Evolutionary conservation across 257 asterid species (phyloP), one percentile per base, ranked within the genome.

Genomic region (Nicotiana knightiana): DNA sequence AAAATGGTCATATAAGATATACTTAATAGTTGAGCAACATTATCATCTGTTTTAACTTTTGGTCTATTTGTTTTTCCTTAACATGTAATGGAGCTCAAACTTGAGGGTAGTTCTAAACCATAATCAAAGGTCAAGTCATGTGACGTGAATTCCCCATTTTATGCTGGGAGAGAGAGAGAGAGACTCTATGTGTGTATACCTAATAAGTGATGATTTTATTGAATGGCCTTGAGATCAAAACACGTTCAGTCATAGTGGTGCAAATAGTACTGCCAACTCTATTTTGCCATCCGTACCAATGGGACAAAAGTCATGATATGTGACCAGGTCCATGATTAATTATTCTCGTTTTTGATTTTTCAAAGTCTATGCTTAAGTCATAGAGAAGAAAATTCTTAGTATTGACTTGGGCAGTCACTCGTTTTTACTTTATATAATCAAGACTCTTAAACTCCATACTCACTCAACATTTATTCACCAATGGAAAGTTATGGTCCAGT

Each of bases 401-500:
- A 48, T 48, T 73, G 79, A 73, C 79, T 73, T 6, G 0, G 39
- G 26, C 24, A 7, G 9, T 24, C 62, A 13, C 58, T 16, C 39
- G 28, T 73, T 26, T 73, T 21, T 24, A 48, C 58, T 21, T 43
- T 70, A 24, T 73, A 32, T 24, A 46, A 24, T 24, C 24, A 73
- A 33, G 30, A 10, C 33, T 77, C 24, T 18, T 63, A 39, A 17
- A 80, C 33, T 13, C 3, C 80, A 21, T 67, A 18, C 21, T 26
- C 16, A 51, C 17, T 17, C 61, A 18, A 59, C 62, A 57, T 37
- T 18, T 17, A 35, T 82, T 32, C 0, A 46, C 76, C 24, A 82
- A 55, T 91, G 97, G 89, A 87, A 46, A 81, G 83, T 83, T 65
- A 85, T 66, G 89, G 86, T 81, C 73, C 93, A 81, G 82, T 87